Base-by-base conservation (phyloP, 192 early-diverging fungal genomes). In the Coemansia sp. region DNA sequence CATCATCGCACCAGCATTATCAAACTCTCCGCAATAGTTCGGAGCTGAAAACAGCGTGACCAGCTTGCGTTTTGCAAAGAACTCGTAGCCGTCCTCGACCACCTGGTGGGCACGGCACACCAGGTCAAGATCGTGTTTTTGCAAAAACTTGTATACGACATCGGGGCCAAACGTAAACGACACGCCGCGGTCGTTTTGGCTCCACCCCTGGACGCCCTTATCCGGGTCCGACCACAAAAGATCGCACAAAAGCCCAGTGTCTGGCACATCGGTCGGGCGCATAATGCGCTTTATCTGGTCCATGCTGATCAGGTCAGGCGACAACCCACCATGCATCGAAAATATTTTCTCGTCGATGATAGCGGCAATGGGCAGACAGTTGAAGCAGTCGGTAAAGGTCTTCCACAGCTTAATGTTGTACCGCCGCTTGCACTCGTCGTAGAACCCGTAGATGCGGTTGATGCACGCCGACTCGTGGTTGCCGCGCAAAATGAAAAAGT, bases 361-460 rank as follows among this genome's bases (percentile, higher is more conserved):
- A 29, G 95, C 95, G 9, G 95, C 94, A 71, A 98, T 95, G 18
- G 95, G 95, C 51, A 98, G 84, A 68, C 95, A 98, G 81, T 98
- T 98, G 85, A 98, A 98, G 75, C 95, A 98, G 82, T 98, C 95
- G 21, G 94, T 98, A 70, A 98, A 98, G n/a, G 92, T 96, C 79
- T 98, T 98, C 96, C 96, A 98, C 57, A 98, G 84, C 79, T 95
- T 95, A 84, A 97, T 96, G 84, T 98, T 97, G 84, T 97, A 97
- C 61, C 96, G 82, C 73, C 96, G 84, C 77, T 97, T 97, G 95
- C 96, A 95, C 77, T 98, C 96, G 74, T 98, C 92, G 77, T 97
- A 98, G 82, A 98, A 98, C 31, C 96, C 96, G 77, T 98, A 98
- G 69, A 98, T 96, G 64, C 94, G 86, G 85, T 95, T 96, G 68